These are phyloP conservation scores for Cryptococcus deneoformans DNA, from an alignment of 1,284 basidiomycete genomes.

Conservation along the genomic window DNA sequence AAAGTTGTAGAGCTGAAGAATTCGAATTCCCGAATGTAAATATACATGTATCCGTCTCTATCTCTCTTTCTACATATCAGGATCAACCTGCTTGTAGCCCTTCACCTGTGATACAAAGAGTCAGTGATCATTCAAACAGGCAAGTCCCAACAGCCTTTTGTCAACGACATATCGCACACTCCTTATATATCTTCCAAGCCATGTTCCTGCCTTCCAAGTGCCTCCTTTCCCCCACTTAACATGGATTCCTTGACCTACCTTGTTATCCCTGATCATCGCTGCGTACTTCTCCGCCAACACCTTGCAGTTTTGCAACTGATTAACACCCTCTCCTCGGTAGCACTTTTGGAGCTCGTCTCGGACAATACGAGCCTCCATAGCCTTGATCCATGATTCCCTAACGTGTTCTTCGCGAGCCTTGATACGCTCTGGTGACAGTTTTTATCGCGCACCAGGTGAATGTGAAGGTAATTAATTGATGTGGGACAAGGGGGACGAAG, in stretches of 20 bases:
- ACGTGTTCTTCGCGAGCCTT: conserved; percentile 70
- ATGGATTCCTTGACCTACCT: conserved; percentile 58
- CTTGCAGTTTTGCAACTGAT: conserved; percentile 85
- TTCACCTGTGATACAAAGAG: conserved; percentile 51
- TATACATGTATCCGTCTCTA: not conserved
- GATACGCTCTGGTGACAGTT: conserved; percentile 45
- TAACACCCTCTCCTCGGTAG: conserved; percentile 86
- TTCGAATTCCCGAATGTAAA: not conserved
- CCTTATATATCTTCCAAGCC: not conserved
- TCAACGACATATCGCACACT: not conserved
- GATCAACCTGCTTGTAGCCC: conserved; percentile 53
- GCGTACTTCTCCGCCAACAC: conserved; percentile 82
- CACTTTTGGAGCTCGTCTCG: conserved; percentile 89
- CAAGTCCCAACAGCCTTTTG: too few relatives aligned
- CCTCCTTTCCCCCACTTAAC: not conserved
- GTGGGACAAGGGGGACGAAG: not conserved
- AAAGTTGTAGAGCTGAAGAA: not conserved
- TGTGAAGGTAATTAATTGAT: not conserved
- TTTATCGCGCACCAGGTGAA: not conserved
- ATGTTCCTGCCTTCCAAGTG: not conserved
- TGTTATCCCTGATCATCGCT: conserved; percentile 76
- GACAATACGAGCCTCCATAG: conserved; percentile 90
- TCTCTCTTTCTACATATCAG: conserved; percentile 11
- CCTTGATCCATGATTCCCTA: conserved; percentile 89
- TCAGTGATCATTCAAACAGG: not conserved